Conservation (phyloP, 345 rosid genomes). For the Brassica nigra region DNA sequence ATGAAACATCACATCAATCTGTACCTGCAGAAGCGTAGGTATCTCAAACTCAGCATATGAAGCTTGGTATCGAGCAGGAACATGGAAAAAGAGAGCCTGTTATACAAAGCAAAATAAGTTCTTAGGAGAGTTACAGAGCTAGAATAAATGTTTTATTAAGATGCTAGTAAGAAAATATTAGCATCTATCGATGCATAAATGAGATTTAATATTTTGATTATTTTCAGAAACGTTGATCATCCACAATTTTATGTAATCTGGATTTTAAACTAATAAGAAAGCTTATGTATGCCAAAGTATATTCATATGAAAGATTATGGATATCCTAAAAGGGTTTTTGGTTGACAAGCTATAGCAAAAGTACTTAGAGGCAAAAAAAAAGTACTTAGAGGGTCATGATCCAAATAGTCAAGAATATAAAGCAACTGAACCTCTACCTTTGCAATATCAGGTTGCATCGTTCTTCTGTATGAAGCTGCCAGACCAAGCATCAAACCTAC, state of each 20-base stretch:
- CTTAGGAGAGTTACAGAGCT: slow-evolving; percentile 24
- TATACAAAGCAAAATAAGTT: slow-evolving; percentile 24
- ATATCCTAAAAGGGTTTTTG: background rate
- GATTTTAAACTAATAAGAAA: slow-evolving; percentile 3
- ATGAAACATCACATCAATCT: slow-evolving; percentile 18
- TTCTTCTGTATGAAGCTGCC: slow-evolving; percentile 90
- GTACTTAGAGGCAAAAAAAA: background rate
- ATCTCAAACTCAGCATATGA: slow-evolving; percentile 85
- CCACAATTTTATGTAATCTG: background rate
- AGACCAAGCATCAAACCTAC: slow-evolving; percentile 96
- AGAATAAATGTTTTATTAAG: background rate
- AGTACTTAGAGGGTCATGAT: background rate
- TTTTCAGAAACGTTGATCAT: slow-evolving; percentile 19
- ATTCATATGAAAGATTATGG: slow-evolving; percentile 8
- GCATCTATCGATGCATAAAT: background rate
- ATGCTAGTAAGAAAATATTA: slow-evolving; percentile 7
- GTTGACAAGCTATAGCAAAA: slow-evolving; percentile 15
- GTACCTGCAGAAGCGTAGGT: slow-evolving; percentile 90
- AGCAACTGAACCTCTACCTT: slow-evolving; percentile 55
- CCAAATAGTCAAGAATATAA: slow-evolving; percentile 26
- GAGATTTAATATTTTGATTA: background rate
- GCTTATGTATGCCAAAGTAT: slow-evolving; percentile 6
- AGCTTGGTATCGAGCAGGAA: slow-evolving; percentile 83
- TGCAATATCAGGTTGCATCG: slow-evolving; percentile 90
- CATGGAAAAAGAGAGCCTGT: slow-evolving; percentile 88